Conservation (phyloP, 768 basidiomycete species). For the Fibroporia radiculosa region DNA sequence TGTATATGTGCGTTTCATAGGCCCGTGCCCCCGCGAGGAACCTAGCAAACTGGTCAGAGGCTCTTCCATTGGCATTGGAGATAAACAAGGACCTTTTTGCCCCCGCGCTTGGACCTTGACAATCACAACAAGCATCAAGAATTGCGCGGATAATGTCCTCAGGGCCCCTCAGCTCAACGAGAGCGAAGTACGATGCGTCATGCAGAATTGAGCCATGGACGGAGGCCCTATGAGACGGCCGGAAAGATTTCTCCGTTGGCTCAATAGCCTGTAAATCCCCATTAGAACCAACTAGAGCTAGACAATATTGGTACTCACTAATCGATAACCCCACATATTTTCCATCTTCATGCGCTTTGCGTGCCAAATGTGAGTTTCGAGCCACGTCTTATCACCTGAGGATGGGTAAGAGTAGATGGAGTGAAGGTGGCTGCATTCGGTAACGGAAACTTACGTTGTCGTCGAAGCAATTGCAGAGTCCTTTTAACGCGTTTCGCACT, state of each 20-base stretch:
- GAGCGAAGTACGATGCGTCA: slow-evolving; percentile 80
- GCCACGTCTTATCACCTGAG: slow-evolving; percentile 81
- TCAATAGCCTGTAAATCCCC: slow-evolving; percentile 52
- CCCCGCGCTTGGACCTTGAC: slow-evolving; percentile 51
- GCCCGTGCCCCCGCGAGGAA: slow-evolving; percentile 59
- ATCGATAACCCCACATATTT: slow-evolving; percentile 84
- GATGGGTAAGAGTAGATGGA: neutral
- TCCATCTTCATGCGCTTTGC: slow-evolving; percentile 96
- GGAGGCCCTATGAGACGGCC: slow-evolving; percentile 87
- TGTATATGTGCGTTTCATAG: slow-evolving; percentile 63
- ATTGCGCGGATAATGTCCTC: slow-evolving; percentile 43
- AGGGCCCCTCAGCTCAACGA: slow-evolving; percentile 67
- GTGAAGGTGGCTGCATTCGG: neutral
- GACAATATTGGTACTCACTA: slow-evolving; percentile 38
- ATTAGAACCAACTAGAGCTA: neutral
- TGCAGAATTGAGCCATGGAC: slow-evolving; percentile 80
- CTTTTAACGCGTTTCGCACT: slow-evolving; percentile 13
- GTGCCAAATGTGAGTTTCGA: slow-evolving; percentile 97
- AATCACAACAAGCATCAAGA: slow-evolving; percentile 55
- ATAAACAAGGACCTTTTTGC: slow-evolving; percentile 43
- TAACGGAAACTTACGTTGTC: slow-evolving; percentile 53
- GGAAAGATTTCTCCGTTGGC: slow-evolving; percentile 88
- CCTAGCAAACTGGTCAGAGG: slow-evolving; percentile 29
- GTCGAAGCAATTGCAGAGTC: slow-evolving; percentile 53
- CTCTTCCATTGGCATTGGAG: neutral